phyloP scores from a whole-genome alignment of 306 rosid species.

The Biancaea sappan region DNA sequence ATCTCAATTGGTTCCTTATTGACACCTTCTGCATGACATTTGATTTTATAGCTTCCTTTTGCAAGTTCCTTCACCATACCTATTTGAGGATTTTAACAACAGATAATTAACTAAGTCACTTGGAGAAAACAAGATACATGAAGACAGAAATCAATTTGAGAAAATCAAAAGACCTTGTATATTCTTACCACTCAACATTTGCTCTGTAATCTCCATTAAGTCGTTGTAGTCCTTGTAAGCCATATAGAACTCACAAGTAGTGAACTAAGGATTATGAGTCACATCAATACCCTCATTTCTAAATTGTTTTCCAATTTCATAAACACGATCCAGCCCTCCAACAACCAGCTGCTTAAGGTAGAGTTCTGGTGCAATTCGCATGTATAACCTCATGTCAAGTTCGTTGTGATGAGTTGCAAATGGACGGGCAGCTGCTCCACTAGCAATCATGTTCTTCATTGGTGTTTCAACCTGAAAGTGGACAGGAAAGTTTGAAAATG shows the following conservation, averaged over 20 bases:
- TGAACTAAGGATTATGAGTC: constrained; percentile 94
- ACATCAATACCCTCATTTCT: constrained; percentile 98
- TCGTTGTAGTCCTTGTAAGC: constrained; percentile 87
- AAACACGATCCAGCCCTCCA: constrained; percentile 96
- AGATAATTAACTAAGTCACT: constrained; percentile 20
- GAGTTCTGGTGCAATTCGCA: constrained; percentile 97
- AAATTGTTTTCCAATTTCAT: constrained; percentile 97
- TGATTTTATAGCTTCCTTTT: constrained; percentile 73
- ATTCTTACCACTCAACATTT: constrained; percentile 80
- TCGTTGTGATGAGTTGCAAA: constrained; percentile 93
- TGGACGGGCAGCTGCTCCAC: constrained; percentile 98
- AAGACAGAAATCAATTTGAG: neutral
- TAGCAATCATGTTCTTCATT: constrained; percentile 97
- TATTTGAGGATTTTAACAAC: constrained; percentile 39
- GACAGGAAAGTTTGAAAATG: neutral
- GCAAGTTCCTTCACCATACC: constrained; percentile 91
- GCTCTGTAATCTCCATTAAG: constrained; percentile 83
- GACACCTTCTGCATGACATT: constrained; percentile 74
- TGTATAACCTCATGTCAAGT: constrained; percentile 77
- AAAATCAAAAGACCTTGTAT: neutral
- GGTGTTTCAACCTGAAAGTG: constrained; percentile 90
- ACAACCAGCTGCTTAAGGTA: constrained; percentile 90
- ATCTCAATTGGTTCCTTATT: constrained; percentile 78
- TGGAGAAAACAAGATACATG: constrained; percentile 16
- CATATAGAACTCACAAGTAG: constrained; percentile 97